phyloP scores from a whole-genome alignment of 345 rosid genomes.

The Gossypium rotundifolium region DNA sequence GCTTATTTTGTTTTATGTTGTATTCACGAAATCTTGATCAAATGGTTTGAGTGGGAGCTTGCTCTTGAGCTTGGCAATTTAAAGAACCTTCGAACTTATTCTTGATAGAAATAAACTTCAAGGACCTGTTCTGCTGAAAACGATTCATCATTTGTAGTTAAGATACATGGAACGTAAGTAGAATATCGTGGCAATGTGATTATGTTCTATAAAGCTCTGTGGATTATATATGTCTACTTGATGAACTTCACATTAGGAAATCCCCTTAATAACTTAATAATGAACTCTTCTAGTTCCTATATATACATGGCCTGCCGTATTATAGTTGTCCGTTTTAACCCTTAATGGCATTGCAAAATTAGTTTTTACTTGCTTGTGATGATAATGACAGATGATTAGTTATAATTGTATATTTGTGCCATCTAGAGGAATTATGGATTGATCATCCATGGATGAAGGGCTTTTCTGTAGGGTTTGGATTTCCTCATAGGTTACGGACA shows the following conservation, averaged over 20 bases:
- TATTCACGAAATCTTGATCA: too few species aligned
- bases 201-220: not conserved
- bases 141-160: conserved; percentile 25
- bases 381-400: not conserved
- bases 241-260: not conserved
- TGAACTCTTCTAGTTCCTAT: not conserved
- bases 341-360: not conserved
- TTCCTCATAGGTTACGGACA: too few species aligned
- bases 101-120: conserved; percentile 87
- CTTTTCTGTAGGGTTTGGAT: too few species aligned
- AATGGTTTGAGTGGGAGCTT: conserved; percentile 67
- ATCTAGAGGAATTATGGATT: too few species aligned
- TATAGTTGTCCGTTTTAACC: too few species aligned
- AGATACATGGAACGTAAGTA: conserved; percentile 48
- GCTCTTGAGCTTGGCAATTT: conserved; percentile 69
- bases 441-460: not conserved
- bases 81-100: conserved; percentile 67
- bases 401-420: not conserved
- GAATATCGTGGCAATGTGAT: not conserved
- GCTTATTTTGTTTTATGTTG: too few species aligned
- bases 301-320: too few species aligned
- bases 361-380: not conserved
- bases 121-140: conserved; percentile 60
- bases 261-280: not conserved
- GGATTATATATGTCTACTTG: too few species aligned